Conservation (phyloP, 1,284 basidiomycete species). For the Wallemia ichthyophaga region DNA sequence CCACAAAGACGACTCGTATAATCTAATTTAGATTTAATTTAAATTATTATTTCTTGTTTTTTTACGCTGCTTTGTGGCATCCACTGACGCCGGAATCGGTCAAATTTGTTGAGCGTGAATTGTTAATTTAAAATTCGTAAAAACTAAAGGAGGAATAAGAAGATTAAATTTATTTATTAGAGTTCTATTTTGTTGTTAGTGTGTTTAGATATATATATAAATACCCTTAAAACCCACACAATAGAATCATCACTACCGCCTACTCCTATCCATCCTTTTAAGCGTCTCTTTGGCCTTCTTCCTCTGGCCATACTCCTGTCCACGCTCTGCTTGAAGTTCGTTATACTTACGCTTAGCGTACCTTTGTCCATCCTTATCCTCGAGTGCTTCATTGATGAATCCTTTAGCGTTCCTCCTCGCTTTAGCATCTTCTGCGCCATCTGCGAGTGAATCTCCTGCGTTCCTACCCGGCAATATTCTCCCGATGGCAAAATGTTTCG, state of each 20-base stretch:
- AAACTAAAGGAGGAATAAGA: too few species aligned
- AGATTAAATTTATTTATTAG: too few species aligned
- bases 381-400: constrained; percentile 62
- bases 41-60: not conserved
- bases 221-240: too few species aligned
- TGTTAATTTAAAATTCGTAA: too few species aligned
- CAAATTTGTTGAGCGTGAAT: too few species aligned
- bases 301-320: constrained; percentile 16
- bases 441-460: constrained; percentile 35
- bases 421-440: constrained; percentile 35
- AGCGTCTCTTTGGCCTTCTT: not conserved
- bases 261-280: not conserved
- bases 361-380: constrained; percentile 50
- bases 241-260: not conserved
- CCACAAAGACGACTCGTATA: too few species aligned
- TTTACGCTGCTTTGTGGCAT: too few species aligned
- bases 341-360: constrained; percentile 87
- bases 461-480: constrained; percentile 42
- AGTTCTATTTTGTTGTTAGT: too few species aligned
- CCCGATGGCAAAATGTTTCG: constrained; percentile 72
- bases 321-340: constrained; percentile 41
- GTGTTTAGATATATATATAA: too few species aligned
- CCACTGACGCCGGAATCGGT: too few species aligned
- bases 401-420: constrained; percentile 29
- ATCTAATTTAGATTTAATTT: too few species aligned